A percentile compares a stretch with the other conserved stretches of the same genome.
These are phyloP conservation scores for Lodderomyces oxycetoniae DNA, from an alignment of 1,139 yeast genomes.

Conservation along the genomic window DNA sequence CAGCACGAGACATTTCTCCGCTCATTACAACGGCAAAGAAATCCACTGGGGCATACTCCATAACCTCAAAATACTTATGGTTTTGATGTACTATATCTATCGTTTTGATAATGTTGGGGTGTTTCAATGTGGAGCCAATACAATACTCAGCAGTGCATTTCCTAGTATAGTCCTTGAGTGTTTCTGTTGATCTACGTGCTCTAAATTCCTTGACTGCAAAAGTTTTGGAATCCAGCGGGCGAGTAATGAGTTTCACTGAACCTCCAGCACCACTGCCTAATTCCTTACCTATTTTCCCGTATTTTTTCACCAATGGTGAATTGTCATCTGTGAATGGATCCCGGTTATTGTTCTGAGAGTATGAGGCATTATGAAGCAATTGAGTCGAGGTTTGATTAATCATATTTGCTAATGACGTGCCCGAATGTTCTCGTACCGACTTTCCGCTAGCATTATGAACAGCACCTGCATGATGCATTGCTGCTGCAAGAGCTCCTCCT, in stretches of 20 bases:
- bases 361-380: slow-evolving; percentile 37
- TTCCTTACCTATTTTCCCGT: slow-evolving; percentile 84
- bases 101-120: slow-evolving; percentile 90
- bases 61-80: slow-evolving; percentile 84
- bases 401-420: slow-evolving; percentile 39
- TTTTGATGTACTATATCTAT: slow-evolving; percentile 86
- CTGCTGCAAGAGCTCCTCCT: background rate
- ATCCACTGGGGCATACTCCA: slow-evolving; percentile 97
- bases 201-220: slow-evolving; percentile 98
- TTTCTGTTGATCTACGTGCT: slow-evolving; percentile 77
- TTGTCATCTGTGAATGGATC: slow-evolving; percentile 50
- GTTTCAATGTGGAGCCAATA: slow-evolving; percentile 92
- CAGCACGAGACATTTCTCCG: slow-evolving; percentile 80
- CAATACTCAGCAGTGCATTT: slow-evolving; percentile 97
- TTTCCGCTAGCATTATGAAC: slow-evolving; percentile 10
- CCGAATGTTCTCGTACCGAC: slow-evolving; percentile 33
- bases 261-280: slow-evolving; percentile 99
- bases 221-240: slow-evolving; percentile 76
- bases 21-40: slow-evolving; percentile 98
- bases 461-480: background rate
- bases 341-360: slow-evolving; percentile 21
- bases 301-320: slow-evolving; percentile 71
- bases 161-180: slow-evolving; percentile 84
- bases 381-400: slow-evolving; percentile 45
- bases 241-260: slow-evolving; percentile 76